Evolutionary conservation across 169 alveolate species (phyloP), one percentile per base, ranked within the genome.

Genomic region (Plasmodium inui): DNA sequence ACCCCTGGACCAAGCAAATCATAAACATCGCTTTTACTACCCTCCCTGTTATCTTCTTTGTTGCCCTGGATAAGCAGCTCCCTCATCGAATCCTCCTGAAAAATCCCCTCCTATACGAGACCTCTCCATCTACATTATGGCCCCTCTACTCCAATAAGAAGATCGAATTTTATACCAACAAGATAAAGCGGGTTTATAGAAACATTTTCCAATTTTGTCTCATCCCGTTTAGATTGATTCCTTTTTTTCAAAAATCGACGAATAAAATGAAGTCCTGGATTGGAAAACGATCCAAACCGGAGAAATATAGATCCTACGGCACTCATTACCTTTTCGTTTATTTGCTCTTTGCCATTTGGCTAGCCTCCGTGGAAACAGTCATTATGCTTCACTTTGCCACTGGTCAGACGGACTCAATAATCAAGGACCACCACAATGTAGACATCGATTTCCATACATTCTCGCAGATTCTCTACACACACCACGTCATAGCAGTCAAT

Each of bases 1-100:
- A 97, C 83, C 93, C 97, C 7, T 96, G 97, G 97, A 83, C 97
- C 76, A 96, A 96, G 92, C 97, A 95, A 94, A 92, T 95, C 41
- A 96, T 88, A 93, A 97, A 97, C 93, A 92, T 96, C 19, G 94
- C 95, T 19, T 97, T 93, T 84, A 96, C 98, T 10, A 93, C 97
- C 26, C 61, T 96, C 41, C 97, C 98, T 1, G 95, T 96, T 70
- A 93, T 97, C 73, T 94, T 95, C 32, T 96, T 93, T 89, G 96
- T 97, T 19, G 93, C 97, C 7, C 92, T 96, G 72, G 98, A 97
- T 81, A 92, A 97, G n/a, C 96, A 95, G 44, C 86, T 97, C 41
- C 98, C 98, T 32, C 96, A 95, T 82, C 79, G 83, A 10, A 95
- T 97, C 6, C 92, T 96, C 61, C 83, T 96, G 10, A 95, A 95